These are phyloP conservation scores for Oehlia diaphana DNA, from an alignment of 192 early-diverging fungal species.

Conservation along the genomic window DNA sequence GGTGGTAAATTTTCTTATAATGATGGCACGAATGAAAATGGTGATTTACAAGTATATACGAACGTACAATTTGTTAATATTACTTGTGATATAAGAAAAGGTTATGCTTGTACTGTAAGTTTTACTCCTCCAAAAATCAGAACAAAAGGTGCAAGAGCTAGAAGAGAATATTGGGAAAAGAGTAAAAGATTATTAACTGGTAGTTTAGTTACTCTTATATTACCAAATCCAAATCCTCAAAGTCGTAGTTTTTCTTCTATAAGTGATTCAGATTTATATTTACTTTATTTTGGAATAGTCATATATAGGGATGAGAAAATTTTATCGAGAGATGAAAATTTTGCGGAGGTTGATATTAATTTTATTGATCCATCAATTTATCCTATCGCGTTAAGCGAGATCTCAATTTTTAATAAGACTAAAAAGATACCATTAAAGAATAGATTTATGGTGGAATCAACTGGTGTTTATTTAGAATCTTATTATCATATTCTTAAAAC, in stretches of 20 bases:
- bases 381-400: slow-evolving; percentile 25
- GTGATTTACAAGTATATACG: too few species aligned
- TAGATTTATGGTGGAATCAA: slow-evolving; percentile 43
- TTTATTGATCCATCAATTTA: slow-evolving; percentile 36
- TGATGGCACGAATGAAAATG: neutral
- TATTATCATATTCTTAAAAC: slow-evolving; percentile 40
- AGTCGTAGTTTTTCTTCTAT: neutral
- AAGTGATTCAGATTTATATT: too few species aligned
- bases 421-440: neutral
- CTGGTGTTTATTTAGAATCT: slow-evolving; percentile 36
- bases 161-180: too few species aligned
- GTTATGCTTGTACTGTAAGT: too few species aligned
- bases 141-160: too few species aligned
- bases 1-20: too few species aligned
- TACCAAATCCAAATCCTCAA: slow-evolving; percentile 14
- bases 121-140: too few species aligned
- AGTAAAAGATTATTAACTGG: slow-evolving; percentile 27
- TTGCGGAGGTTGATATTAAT: slow-evolving; percentile 31
- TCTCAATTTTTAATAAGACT: neutral
- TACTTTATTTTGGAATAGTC: slow-evolving; percentile 40
- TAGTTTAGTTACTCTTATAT: slow-evolving; percentile 40
- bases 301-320: slow-evolving; percentile 28
- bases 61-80: too few species aligned
- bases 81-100: too few species aligned
- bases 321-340: slow-evolving; percentile 25